These are phyloP conservation scores for Hanseniaspora hatyaiensis DNA, from an alignment of 805 yeast genomes.

Conservation along the genomic window DNA sequence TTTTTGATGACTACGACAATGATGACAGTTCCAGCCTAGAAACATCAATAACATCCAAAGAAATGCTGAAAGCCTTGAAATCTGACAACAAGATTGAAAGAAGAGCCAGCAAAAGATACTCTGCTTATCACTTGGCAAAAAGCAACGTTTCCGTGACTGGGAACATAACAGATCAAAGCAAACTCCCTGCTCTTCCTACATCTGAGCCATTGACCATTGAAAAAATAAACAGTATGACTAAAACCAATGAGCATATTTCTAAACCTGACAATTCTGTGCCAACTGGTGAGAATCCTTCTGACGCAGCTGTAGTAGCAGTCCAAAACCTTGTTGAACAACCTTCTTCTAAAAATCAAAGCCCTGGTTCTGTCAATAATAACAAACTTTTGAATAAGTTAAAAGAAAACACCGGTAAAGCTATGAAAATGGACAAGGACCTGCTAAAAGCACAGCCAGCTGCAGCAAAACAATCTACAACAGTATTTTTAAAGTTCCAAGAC, in stretches of 20 bases:
- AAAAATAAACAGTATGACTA: background rate
- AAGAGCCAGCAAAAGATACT: slow-evolving; percentile 84
- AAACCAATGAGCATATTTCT: too few species aligned
- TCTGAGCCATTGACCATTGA: slow-evolving; percentile 15
- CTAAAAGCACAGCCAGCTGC: too few species aligned
- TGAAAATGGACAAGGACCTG: background rate
- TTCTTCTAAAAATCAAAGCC: background rate
- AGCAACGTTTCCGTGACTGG: slow-evolving; percentile 34
- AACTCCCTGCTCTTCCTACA: slow-evolving; percentile 21
- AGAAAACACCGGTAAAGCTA: background rate
- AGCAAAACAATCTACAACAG: too few species aligned
- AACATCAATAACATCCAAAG: background rate
- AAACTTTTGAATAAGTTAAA: background rate
- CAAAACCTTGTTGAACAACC: too few species aligned
- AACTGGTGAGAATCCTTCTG: too few species aligned
- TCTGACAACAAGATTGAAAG: slow-evolving; percentile 75
- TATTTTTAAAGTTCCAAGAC: slow-evolving; percentile 42
- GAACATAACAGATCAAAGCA: slow-evolving; percentile 28
- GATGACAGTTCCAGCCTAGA: slow-evolving; percentile 31
- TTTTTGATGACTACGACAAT: slow-evolving; percentile 26
- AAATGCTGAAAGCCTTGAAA: slow-evolving; percentile 64
- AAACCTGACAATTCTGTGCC: too few species aligned
- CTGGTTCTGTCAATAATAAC: background rate
- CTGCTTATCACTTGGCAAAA: slow-evolving; percentile 85
- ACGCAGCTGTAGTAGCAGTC: too few species aligned